phyloP scores from a whole-genome alignment of 1,284 basidiomycete species.

The Leccinum griseonigrum region DNA sequence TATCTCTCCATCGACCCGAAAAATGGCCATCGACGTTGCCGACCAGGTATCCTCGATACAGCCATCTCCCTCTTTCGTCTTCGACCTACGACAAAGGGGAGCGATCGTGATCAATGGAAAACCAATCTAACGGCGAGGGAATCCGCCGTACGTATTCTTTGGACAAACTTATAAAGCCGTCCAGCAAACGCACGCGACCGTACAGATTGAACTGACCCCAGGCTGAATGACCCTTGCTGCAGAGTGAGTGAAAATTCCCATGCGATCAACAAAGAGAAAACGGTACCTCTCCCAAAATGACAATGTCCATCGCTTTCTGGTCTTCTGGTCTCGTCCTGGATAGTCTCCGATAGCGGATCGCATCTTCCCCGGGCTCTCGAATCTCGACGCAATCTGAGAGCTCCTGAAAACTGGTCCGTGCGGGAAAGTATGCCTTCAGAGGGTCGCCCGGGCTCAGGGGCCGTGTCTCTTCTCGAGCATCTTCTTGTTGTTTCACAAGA shows the following conservation, averaged over 20 bases:
- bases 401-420: conserved; percentile 21
- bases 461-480: conserved; percentile 3
- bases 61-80: conserved; percentile 69
- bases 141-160: conserved; percentile 67
- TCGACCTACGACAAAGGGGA: conserved; percentile 44
- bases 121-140: conserved; percentile 1
- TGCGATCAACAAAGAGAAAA: not conserved
- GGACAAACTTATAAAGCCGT: conserved; percentile 67
- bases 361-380: conserved; percentile 22
- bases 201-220: conserved; percentile 76
- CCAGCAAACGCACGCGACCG: conserved; percentile 65
- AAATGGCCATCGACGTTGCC: conserved; percentile 61
- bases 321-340: conserved; percentile 1
- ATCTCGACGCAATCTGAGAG: conserved; percentile 18
- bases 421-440: conserved; percentile 33
- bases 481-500: conserved; percentile 36
- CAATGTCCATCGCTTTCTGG: conserved; percentile 45
- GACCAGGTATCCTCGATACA: conserved; percentile 73
- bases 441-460: conserved; percentile 33
- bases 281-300: conserved; percentile 67
- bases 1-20: conserved; percentile 75
- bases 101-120: not conserved
- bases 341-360: conserved; percentile 42
- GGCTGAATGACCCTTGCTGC: conserved; percentile 66
- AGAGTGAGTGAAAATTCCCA: not conserved